phyloP scores from a whole-genome alignment of 352 stramenopile species.

The Phytopythium kandeliae region DNA sequence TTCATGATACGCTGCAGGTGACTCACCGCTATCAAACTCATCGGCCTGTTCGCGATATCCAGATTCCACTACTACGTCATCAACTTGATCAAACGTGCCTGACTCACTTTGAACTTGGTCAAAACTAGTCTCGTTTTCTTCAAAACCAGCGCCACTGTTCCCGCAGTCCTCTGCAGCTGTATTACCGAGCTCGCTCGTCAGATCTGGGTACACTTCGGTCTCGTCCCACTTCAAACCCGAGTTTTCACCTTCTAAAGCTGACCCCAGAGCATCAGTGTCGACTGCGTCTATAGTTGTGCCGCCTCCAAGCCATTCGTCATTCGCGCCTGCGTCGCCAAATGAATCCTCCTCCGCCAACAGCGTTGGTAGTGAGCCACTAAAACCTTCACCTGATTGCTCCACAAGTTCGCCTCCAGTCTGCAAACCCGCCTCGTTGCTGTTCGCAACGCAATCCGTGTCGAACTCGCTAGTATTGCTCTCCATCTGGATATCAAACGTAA shows the following conservation, averaged over 20 bases:
- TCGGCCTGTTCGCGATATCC: not conserved
- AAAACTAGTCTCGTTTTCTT: not conserved
- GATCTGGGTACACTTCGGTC: not conserved
- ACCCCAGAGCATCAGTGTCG: not conserved
- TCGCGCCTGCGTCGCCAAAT: no score
- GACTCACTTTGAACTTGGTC: not conserved
- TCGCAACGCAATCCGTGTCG: slow-evolving; percentile 4
- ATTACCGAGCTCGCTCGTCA: slow-evolving; percentile 2
- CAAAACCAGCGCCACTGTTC: slow-evolving; percentile 2
- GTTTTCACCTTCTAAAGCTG: not conserved
- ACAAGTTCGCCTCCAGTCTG: not conserved
- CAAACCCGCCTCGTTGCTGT: not conserved
- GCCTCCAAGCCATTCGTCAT: slow-evolving; percentile 3
- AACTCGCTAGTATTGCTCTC: slow-evolving; percentile 8
- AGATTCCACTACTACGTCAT: not conserved
- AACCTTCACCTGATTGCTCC: no score
- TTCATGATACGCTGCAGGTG: not conserved
- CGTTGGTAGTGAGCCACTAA: not conserved
- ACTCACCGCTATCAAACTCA: not conserved
- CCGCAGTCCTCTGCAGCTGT: no score
- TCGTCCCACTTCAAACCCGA: not conserved
- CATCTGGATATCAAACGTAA: slow-evolving; percentile 46
- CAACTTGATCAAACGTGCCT: not conserved
- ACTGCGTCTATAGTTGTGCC: not conserved
- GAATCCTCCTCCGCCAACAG: not conserved